Conservation (phyloP, 805 yeast species). For the Pichia ethanolica region DNA sequence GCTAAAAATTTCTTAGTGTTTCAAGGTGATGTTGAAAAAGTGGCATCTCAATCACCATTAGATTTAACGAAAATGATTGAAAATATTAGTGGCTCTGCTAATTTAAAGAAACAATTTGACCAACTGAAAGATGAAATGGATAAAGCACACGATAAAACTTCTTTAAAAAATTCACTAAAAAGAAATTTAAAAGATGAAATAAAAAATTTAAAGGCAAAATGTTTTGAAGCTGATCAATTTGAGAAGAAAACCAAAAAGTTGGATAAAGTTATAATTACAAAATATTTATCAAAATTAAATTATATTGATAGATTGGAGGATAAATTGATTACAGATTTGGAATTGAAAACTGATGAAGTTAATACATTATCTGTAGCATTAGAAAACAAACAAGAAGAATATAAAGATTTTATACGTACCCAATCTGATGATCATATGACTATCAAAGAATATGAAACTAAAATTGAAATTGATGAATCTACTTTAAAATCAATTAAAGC, state of each 20-base stretch:
- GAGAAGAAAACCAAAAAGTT: conserved; percentile 47
- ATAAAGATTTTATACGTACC: conserved; percentile 27
- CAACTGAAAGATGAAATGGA: conserved; percentile 55
- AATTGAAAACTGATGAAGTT: conserved; percentile 31
- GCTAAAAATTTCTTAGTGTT: conserved; percentile 90
- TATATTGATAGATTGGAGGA: conserved; percentile 43
- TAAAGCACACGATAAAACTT: conserved; percentile 54
- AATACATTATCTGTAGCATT: conserved; percentile 16
- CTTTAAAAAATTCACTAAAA: conserved; percentile 58
- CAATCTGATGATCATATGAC: conserved; percentile 41
- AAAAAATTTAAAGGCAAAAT: conserved; percentile 70
- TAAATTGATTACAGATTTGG: conserved; percentile 27
- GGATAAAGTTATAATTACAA: conserved; percentile 37
- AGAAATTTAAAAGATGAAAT: conserved; percentile 67
- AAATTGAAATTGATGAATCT: conserved; percentile 37
- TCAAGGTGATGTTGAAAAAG: conserved; percentile 93
- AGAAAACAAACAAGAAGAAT: conserved; percentile 25
- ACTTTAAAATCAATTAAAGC: conserved; percentile 9
- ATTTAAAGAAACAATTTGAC: conserved; percentile 61
- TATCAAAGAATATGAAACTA: conserved; percentile 33
- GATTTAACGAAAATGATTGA: conserved; percentile 74
- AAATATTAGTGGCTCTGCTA: conserved; percentile 74
- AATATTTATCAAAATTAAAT: conserved; percentile 57
- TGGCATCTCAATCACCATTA: conserved; percentile 77
- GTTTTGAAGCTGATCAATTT: conserved; percentile 61